Conservation (phyloP, 2,329 filamentous ascomycete genomes). For the Colletotrichum zoysiae region DNA sequence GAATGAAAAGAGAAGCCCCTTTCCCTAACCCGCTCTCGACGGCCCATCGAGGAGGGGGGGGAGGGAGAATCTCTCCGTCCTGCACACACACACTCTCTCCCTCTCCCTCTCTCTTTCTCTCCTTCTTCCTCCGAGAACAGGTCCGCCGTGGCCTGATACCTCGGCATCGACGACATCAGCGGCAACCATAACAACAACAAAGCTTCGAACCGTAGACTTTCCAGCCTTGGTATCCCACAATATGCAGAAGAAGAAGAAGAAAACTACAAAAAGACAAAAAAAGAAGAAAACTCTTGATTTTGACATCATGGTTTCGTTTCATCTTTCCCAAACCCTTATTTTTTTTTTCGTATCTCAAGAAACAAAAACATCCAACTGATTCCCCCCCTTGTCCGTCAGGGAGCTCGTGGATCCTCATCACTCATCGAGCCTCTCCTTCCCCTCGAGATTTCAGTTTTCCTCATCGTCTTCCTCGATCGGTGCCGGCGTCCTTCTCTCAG, state of each 20-base stretch:
- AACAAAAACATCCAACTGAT: neutral
- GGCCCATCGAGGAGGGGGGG: neutral
- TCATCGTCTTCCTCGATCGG: constrained; percentile 80
- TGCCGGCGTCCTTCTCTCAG: constrained; percentile 78
- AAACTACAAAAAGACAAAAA: neutral
- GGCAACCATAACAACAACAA: neutral
- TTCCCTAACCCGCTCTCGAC: neutral
- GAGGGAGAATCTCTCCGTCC: neutral
- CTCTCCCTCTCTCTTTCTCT: neutral
- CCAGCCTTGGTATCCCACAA: constrained; percentile 21
- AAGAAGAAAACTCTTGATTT: constrained; percentile 8
- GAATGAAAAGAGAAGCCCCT: neutral
- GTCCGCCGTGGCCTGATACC: neutral
- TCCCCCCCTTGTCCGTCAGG: neutral
- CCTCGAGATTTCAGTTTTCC: constrained; percentile 57
- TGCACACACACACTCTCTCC: neutral
- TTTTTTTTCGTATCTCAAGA: constrained; percentile 8
- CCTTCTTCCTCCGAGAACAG: neutral
- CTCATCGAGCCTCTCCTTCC: neutral
- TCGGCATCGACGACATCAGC: neutral
- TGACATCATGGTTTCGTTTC: constrained; percentile 17
- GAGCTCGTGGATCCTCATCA: constrained; percentile 15
- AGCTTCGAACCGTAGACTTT: neutral
- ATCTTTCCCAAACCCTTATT: neutral
- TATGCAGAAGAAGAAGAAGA: neutral